phyloP scores from a whole-genome alignment of 129 eudicot species.

The Escallonia herrerae region DNA sequence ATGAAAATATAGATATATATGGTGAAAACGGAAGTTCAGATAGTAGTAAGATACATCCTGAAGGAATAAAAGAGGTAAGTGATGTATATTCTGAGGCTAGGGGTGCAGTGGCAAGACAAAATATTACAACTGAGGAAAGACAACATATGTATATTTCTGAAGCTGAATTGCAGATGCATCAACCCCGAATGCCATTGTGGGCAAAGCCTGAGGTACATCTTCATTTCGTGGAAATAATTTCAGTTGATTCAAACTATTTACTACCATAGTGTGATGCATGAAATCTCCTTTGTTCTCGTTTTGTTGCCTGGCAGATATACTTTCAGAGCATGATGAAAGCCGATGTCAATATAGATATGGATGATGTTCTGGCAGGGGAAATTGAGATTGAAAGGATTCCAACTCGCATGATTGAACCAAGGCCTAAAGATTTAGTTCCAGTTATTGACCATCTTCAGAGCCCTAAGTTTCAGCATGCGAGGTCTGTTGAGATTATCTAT shows the following conservation, averaged over 20 bases:
- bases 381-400: slow-evolving; percentile 36
- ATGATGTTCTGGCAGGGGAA: slow-evolving; percentile 23
- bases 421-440: slow-evolving; percentile 34
- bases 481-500: slow-evolving; percentile 14
- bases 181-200: slow-evolving; percentile 53
- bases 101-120: slow-evolving; percentile 26
- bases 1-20: slow-evolving; percentile 51
- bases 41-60: slow-evolving; percentile 57
- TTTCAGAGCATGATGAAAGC: slow-evolving; percentile 28
- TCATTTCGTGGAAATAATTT: not conserved
- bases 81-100: slow-evolving; percentile 26
- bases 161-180: slow-evolving; percentile 81
- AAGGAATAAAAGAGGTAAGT: slow-evolving; percentile 33
- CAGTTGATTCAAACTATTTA: not conserved
- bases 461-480: slow-evolving; percentile 27
- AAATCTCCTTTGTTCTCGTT: not conserved
- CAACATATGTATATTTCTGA: slow-evolving; percentile 67
- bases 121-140: slow-evolving; percentile 47
- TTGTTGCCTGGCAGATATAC: slow-evolving; percentile 43
- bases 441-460: slow-evolving; percentile 27
- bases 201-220: slow-evolving; percentile 60
- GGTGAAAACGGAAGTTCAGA: slow-evolving; percentile 59
- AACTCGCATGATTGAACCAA: slow-evolving; percentile 23
- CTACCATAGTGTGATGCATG: not conserved
- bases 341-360: slow-evolving; percentile 13